A percentile compares a stretch with the other conserved stretches of the same genome.
Evolutionary conservation across 2,329 filamentous ascomycete genomes (phyloP).

Genomic region (Colletotrichum sp.): DNA sequence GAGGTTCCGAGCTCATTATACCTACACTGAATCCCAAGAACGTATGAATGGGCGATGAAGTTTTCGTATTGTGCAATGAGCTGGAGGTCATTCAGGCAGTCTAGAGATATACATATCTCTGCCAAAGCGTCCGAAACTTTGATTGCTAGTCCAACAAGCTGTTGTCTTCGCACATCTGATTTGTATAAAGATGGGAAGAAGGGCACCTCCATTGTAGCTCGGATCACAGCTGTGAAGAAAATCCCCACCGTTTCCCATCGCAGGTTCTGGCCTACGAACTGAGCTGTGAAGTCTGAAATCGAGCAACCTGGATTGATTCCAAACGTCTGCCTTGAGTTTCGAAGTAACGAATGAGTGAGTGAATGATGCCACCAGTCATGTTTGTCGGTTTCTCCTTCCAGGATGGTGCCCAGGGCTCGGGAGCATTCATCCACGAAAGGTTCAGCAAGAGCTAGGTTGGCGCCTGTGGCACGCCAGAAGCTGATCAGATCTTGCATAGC

Average conservation of each 20-base stretch:
- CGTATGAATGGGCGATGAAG: background rate
- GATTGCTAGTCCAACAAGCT: background rate
- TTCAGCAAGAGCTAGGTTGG: background rate
- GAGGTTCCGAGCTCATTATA: fast-evolving
- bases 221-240: background rate
- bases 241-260: background rate
- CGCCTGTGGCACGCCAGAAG: background rate
- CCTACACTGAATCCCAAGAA: background rate
- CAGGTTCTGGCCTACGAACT: background rate
- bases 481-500: background rate
- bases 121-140: background rate
- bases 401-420: background rate
- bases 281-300: background rate
- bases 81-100: background rate
- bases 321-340: background rate
- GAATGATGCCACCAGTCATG: background rate
- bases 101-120: background rate
- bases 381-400: background rate
- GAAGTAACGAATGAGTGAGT: background rate
- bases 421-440: background rate
- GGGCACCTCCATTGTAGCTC: background rate
- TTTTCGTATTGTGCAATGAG: background rate
- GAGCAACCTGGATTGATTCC: fast-evolving
- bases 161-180: background rate
- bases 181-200: background rate